phyloP scores from a whole-genome alignment of 768 basidiomycete genomes.

The Floccularia luteovirens region DNA sequence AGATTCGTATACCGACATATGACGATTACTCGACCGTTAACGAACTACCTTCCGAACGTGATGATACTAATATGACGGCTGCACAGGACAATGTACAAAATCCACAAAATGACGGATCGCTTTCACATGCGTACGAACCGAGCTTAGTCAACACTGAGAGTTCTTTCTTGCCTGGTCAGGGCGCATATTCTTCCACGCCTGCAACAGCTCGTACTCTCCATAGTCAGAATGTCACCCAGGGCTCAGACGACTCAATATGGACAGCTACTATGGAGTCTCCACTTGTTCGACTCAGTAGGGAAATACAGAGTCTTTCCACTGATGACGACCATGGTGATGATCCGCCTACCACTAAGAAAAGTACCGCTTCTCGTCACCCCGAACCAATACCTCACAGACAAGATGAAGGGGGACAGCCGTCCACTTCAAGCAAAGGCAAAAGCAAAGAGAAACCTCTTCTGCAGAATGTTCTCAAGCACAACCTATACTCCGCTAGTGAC shows the following conservation, averaged over 20 bases:
- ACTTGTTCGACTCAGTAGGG: conserved; percentile 55
- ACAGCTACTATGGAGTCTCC: conserved; percentile 70
- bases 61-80: conserved; percentile 16
- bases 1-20: conserved; percentile 71
- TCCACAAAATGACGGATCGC: conserved; percentile 12
- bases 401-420: conserved; percentile 12
- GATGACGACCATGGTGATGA: conserved; percentile 23
- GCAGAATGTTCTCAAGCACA: conserved; percentile 44
- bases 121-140: conserved; percentile 20
- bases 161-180: conserved; percentile 70
- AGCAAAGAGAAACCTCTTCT: conserved; percentile 33
- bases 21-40: conserved; percentile 59
- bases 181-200: conserved; percentile 75
- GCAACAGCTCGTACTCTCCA: conserved; percentile 37
- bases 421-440: conserved; percentile 37
- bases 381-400: conserved; percentile 11
- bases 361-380: conserved; percentile 7
- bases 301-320: conserved; percentile 47
- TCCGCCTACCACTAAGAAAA: conserved; percentile 6
- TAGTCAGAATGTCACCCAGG: conserved; percentile 24
- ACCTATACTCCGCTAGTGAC: conserved; percentile 32
- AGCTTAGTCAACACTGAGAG: conserved; percentile 51
- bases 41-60: conserved; percentile 37
- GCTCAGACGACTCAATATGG: conserved; percentile 57
- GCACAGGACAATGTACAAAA: conserved; percentile 16